Percentiles rank a stretch among this genome's conserved stretches.
These are phyloP conservation scores for Xylariaceae sp. DNA, from an alignment of 2,329 filamentous ascomycete genomes.

Conservation along the genomic window DNA sequence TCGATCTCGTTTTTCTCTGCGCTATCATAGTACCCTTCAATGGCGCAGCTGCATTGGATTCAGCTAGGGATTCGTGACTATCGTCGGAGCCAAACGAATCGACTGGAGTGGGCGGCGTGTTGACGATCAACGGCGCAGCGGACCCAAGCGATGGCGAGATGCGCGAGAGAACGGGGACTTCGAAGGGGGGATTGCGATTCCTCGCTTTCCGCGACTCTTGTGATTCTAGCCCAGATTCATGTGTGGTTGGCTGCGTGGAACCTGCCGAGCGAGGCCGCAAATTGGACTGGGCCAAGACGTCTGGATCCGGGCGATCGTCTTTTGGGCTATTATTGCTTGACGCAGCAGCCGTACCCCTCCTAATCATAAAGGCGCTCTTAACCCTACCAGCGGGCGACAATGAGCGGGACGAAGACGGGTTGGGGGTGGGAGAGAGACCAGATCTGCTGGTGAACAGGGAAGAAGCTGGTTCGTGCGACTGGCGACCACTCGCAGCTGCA, in stretches of 20 bases:
- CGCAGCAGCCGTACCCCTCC: conserved; percentile 43
- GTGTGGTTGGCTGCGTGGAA: conserved; percentile 21
- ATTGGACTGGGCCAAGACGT: conserved; percentile 19
- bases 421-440: conserved; percentile 39
- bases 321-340: conserved; percentile 40
- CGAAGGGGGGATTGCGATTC: conserved; percentile 23
- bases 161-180: conserved; percentile 34
- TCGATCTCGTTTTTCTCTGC: conserved; percentile 46
- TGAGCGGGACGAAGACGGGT: conserved; percentile 49
- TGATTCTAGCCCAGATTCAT: conserved; percentile 22
- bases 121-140: conserved; percentile 53
- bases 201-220: conserved; percentile 20
- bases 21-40: conserved; percentile 67
- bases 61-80: conserved; percentile 27
- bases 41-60: conserved; percentile 53
- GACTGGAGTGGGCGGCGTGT: conserved; percentile 61
- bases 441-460: conserved; percentile 33
- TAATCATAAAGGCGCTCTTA: conserved; percentile 63
- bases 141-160: conserved; percentile 44
- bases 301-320: conserved; percentile 16
- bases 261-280: conserved; percentile 21
- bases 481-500: conserved; percentile 31
- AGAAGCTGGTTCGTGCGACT: conserved; percentile 31
- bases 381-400: conserved; percentile 67
- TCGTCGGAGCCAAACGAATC: conserved; percentile 33